Percentiles rank a stretch among this genome's conserved stretches.
These are phyloP conservation scores for Phytophthora sp. DNA, from an alignment of 352 stramenopile species.

Conservation along the genomic window DNA sequence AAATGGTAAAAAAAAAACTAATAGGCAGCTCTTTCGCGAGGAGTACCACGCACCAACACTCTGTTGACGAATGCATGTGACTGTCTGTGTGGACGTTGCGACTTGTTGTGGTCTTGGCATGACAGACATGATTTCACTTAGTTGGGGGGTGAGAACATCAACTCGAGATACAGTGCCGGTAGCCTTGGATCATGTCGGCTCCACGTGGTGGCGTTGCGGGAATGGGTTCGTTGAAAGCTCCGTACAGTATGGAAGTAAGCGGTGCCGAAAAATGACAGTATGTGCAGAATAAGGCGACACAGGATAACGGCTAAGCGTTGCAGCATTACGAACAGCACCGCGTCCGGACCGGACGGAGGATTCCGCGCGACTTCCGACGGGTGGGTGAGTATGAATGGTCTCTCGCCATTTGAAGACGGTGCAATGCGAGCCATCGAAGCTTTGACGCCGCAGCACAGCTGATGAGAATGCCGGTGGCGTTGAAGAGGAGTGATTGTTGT, in stretches of 20 bases:
- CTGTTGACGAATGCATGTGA: background rate
- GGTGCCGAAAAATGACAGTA: too few species aligned
- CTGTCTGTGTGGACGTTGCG: background rate
- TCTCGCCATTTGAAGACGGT: background rate
- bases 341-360: background rate
- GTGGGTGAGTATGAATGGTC: background rate
- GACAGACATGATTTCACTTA: too few species aligned
- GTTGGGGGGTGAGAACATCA: too few species aligned
- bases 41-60: conserved; percentile 7
- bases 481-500: conserved; percentile 3
- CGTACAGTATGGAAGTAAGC: too few species aligned
- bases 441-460: background rate
- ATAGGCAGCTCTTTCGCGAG: too few species aligned
- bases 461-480: conserved; percentile 12
- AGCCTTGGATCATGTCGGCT: too few species aligned
- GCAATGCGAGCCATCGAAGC: background rate
- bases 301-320: too few species aligned
- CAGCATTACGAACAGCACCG: background rate
- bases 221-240: too few species aligned
- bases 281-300: background rate
- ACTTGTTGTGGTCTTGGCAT: too few species aligned
- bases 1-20: too few species aligned
- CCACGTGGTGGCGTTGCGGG: too few species aligned
- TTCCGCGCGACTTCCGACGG: conserved; percentile 6
- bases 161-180: too few species aligned